Evolutionary conservation across 129 eudicot species (phyloP).

Genomic region (Arctium lappa): DNA sequence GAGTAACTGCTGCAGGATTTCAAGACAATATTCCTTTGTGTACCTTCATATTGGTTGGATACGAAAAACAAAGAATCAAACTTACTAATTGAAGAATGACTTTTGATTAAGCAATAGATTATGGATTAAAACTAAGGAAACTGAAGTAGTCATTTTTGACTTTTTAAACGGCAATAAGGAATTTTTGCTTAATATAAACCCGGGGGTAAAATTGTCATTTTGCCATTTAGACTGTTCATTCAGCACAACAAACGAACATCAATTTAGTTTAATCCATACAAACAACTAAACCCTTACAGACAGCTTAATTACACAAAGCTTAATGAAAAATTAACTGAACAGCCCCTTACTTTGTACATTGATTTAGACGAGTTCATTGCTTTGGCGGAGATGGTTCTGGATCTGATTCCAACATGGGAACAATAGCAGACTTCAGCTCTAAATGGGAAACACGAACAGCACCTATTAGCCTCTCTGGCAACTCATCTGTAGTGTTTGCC

Average conservation of each 20-base stretch:
- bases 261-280: background rate
- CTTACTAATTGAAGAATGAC: background rate
- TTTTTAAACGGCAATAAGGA: background rate
- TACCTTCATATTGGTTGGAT: background rate
- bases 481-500: slow-evolving; percentile 91
- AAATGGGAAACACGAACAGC: slow-evolving; percentile 94
- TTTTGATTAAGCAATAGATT: slow-evolving; percentile 2
- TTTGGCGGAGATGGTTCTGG: background rate
- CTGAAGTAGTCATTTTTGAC: background rate
- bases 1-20: background rate
- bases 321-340: background rate
- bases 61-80: background rate
- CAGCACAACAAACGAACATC: background rate
- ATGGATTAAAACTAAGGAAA: background rate
- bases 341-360: slow-evolving; percentile 2
- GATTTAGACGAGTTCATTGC: background rate
- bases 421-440: slow-evolving; percentile 79
- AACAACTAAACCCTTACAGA: background rate
- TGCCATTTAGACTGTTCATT: background rate
- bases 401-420: slow-evolving; percentile 66
- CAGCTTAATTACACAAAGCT: background rate
- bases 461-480: slow-evolving; percentile 87
- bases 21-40: background rate
- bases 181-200: background rate
- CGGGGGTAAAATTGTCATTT: background rate